Base-by-base conservation (phyloP, 805 yeast species). In the Candida sonorensis region DNA sequence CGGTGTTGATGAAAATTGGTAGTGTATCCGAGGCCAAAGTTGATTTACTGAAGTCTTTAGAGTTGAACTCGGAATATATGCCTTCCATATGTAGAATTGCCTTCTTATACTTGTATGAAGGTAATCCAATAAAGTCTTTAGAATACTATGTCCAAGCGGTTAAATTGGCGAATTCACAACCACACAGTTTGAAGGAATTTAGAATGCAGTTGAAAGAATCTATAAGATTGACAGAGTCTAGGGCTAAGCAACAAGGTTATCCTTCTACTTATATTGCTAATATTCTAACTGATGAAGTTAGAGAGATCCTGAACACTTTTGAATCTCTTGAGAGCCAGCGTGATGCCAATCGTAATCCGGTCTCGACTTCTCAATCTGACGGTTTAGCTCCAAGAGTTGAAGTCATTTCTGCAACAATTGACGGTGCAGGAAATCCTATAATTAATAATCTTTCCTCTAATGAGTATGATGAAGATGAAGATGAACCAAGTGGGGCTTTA, bases 51-150 rank as follows among this genome's bases (percentile, higher is more conserved):
- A 54, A 42, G 17, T 57, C 69, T 5, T 35, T 56, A 5, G 46
- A 45, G 10, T 26, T 61, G 1, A 50, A 55, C 15, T 59, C 64
- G 0, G 50, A 46, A 5, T 62, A 54, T 38, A 53, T 64, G 19
- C 61, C 65, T n/a, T 61, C 64, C 11, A 52, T 61, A 44, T 51
- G 64, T 15, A 49, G 69, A 31, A 36, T 63, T 5, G 72, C 53
- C 3, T 66, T 56, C 35, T 37, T 57, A 31, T 47, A 48, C 19
- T 34, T 66, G 12, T 52, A 55, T 29, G 46, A 55, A 35, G 69
- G 69, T 4, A 48, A 62, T 30, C 55, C 65, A 0, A 37, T 53
- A 10, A 52, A 51, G n/a, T 49, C 67, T 8, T 41, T 64, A 10
- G 53, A 56, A 34, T 45, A 50, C 17, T 66, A 66, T 36, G 61